Percentiles rank a stretch among this genome's conserved stretches.
These are phyloP conservation scores for Wickerhamiella qilinensis DNA, from an alignment of 805 yeast genomes.

Conservation along the genomic window DNA sequence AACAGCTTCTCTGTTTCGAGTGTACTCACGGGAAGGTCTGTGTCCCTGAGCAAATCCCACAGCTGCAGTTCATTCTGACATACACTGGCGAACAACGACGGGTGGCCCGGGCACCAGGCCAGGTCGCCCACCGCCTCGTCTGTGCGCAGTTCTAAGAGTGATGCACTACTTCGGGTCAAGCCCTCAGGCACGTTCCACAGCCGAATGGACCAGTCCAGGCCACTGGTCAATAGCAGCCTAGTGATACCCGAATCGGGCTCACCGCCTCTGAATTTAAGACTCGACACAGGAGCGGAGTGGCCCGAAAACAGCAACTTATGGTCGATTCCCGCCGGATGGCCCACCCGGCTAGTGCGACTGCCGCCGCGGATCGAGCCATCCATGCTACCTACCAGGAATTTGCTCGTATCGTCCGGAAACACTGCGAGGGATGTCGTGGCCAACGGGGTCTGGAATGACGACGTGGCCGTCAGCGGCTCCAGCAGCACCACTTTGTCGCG, in stretches of 20 bases:
- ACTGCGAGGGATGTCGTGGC: slow-evolving; percentile 19
- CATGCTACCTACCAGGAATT: slow-evolving; percentile 24
- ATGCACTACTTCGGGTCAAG: too few species aligned
- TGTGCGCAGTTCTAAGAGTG: slow-evolving; percentile 11
- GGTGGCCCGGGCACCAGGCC: slow-evolving; percentile 23
- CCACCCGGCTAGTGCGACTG: slow-evolving; percentile 17
- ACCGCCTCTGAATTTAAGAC: slow-evolving; percentile 17
- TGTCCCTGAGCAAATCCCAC: slow-evolving; percentile 24
- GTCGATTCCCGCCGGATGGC: slow-evolving; percentile 10
- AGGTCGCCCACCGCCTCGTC: slow-evolving; percentile 23
- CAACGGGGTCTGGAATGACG: slow-evolving; percentile 16
- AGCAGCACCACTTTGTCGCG: slow-evolving; percentile 15
- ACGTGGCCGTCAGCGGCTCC: slow-evolving; percentile 13
- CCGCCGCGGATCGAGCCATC: slow-evolving; percentile 24
- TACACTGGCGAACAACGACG: slow-evolving; percentile 23
- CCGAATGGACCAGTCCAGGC: slow-evolving; percentile 25
- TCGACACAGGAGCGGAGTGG: slow-evolving; percentile 24
- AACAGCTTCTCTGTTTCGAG: slow-evolving; percentile 15
- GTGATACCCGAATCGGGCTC: slow-evolving; percentile 15
- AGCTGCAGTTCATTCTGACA: slow-evolving; percentile 23
- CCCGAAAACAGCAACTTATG: slow-evolving; percentile 13
- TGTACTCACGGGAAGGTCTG: slow-evolving; percentile 17
- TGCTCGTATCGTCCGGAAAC: slow-evolving; percentile 18
- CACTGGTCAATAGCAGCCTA: slow-evolving; percentile 18
- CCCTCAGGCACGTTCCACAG: slow-evolving; percentile 19